A percentile compares a stretch with the other conserved stretches of the same genome.
Conservation (phyloP, 192 early-diverging fungal genomes). For the Entomortierella lignicola region DNA sequence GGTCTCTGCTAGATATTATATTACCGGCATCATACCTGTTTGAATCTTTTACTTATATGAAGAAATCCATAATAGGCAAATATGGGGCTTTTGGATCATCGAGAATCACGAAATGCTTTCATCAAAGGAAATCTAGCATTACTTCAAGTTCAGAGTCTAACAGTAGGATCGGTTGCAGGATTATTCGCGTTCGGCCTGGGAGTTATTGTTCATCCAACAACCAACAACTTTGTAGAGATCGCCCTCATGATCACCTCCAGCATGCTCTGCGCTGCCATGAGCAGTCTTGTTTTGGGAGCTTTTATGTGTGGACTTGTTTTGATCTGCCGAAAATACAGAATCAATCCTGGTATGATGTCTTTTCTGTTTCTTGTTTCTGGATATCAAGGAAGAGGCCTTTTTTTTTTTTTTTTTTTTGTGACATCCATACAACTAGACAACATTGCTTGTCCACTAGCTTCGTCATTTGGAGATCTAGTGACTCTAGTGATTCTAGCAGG, state of each 20-base stretch:
- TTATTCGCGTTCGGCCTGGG: slow-evolving; percentile 74
- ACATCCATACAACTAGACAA: too few relatives aligned
- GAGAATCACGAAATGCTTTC: slow-evolving; percentile 60
- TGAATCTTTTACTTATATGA: too few relatives aligned
- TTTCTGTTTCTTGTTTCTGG: background rate
- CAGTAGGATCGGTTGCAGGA: slow-evolving; percentile 78
- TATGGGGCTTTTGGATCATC: slow-evolving; percentile 72
- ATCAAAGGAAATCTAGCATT: slow-evolving; percentile 81
- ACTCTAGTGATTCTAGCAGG: slow-evolving; percentile 73
- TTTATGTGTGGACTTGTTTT: slow-evolving; percentile 79
- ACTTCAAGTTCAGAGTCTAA: slow-evolving; percentile 77
- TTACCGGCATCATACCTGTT: too few relatives aligned
- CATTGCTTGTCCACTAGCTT: slow-evolving; percentile 82
- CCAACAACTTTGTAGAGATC: slow-evolving; percentile 58
- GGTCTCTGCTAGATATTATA: too few relatives aligned
- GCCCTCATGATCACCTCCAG: slow-evolving; percentile 71
- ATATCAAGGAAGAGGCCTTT: background rate
- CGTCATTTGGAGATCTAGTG: slow-evolving; percentile 78
- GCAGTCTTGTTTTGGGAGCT: slow-evolving; percentile 77
- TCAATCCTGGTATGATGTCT: slow-evolving; percentile 76
- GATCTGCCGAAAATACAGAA: slow-evolving; percentile 65
- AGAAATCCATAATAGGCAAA: slow-evolving; percentile 62
- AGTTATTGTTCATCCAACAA: slow-evolving; percentile 60
- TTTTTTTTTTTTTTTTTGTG: background rate
- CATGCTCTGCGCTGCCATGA: slow-evolving; percentile 75